Percentiles rank a stretch among this genome's conserved stretches.
These are phyloP conservation scores for Chaetomiaceae sp. DNA, from an alignment of 2,329 filamentous ascomycete species.

Conservation along the genomic window DNA sequence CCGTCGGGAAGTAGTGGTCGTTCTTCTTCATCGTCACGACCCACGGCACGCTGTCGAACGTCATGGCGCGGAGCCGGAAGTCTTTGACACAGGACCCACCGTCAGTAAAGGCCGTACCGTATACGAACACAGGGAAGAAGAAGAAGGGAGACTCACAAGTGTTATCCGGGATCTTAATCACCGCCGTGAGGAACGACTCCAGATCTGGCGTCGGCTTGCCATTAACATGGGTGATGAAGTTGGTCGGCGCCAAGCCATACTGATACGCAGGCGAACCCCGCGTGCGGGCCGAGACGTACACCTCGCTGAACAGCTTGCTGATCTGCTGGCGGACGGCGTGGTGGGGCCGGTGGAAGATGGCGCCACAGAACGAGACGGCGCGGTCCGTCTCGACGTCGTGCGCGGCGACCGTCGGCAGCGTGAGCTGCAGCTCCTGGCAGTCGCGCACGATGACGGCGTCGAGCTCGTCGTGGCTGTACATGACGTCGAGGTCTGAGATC, in stretches of 20 bases:
- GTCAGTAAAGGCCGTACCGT: too few species aligned
- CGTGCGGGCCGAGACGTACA: slow-evolving; percentile 86
- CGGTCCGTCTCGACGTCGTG: slow-evolving; percentile 89
- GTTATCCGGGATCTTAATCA: slow-evolving; percentile 87
- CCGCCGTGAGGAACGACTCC: slow-evolving; percentile 70
- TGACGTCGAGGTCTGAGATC: slow-evolving; percentile 87
- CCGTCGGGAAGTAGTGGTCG: slow-evolving; percentile 82
- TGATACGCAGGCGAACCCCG: slow-evolving; percentile 80
- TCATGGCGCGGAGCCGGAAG: slow-evolving; percentile 94
- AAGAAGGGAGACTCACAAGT: slow-evolving; percentile 55
- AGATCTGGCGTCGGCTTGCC: slow-evolving; percentile 78
- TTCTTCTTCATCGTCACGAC: slow-evolving; percentile 99
- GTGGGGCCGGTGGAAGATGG: slow-evolving; percentile 86
- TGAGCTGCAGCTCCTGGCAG: slow-evolving; percentile 68
- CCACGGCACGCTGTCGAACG: slow-evolving; percentile 97
- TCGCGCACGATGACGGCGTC: slow-evolving; percentile 83
- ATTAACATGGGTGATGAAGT: slow-evolving; percentile 96
- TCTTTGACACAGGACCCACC: slow-evolving; percentile 42
- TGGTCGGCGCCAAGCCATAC: slow-evolving; percentile 89
- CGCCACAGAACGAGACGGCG: slow-evolving; percentile 90
- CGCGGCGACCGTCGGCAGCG: slow-evolving; percentile 78
- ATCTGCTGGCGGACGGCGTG: slow-evolving; percentile 97
- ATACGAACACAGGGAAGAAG: neutral
- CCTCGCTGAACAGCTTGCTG: slow-evolving; percentile 88
- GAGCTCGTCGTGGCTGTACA: slow-evolving; percentile 83